Percentiles rank a stretch among this genome's conserved stretches.
These are phyloP conservation scores for Candida tallmaniae DNA, from an alignment of 805 yeast species.

Conservation along the genomic window DNA sequence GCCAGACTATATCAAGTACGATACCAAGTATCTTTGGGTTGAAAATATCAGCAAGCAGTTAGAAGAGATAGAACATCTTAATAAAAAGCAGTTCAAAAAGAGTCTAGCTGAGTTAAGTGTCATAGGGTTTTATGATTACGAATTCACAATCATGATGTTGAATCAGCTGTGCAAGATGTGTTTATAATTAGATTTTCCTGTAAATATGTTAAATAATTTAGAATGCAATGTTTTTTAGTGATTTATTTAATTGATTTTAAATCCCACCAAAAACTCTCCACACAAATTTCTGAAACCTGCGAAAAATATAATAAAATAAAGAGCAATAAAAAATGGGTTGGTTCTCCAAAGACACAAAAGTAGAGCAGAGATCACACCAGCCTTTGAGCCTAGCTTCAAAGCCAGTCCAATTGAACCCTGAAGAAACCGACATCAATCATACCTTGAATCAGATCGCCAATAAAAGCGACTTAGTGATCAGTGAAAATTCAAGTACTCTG, in stretches of 20 bases:
- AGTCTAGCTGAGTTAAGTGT: conserved; percentile 2
- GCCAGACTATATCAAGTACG: conserved; percentile 22
- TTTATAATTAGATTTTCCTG: conserved; percentile 12
- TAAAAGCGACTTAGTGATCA: conserved; percentile 7
- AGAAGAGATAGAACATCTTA: conserved; percentile 8
- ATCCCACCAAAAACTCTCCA: not conserved
- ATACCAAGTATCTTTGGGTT: conserved; percentile 21
- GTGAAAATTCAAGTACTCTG: conserved; percentile 3
- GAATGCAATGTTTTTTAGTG: too few relatives aligned
- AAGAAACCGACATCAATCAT: conserved; percentile 20
- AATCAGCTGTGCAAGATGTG: conserved; percentile 25
- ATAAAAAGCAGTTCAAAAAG: conserved; percentile 2
- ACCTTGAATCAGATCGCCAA: conserved; percentile 26
- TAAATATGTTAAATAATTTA: too few relatives aligned
- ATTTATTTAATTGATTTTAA: not conserved
- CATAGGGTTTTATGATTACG: conserved; percentile 22
- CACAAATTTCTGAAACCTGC: conserved; percentile 1
- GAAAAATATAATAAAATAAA: not conserved
- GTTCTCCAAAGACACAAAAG: conserved; percentile 7
- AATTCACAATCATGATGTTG: conserved; percentile 22
- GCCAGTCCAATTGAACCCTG: not conserved
- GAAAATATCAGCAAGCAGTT: too few relatives aligned
- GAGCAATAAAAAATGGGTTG: conserved; percentile 12
- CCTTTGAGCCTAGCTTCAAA: conserved; percentile 16
- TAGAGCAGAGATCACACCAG: conserved; percentile 25